These are phyloP conservation scores for Nematodospora valgi DNA, from an alignment of 805 yeast species.

Conservation along the genomic window DNA sequence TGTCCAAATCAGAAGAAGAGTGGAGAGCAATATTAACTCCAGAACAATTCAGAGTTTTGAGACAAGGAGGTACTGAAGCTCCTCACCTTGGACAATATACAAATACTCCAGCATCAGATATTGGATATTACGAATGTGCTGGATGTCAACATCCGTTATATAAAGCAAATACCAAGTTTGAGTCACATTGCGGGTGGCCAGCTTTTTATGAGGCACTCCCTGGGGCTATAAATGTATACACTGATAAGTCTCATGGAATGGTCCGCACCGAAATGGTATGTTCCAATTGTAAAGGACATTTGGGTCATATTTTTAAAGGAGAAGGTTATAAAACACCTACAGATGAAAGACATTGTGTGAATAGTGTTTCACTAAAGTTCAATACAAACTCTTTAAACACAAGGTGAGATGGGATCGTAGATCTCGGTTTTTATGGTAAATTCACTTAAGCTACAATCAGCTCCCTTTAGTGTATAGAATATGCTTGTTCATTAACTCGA, in stretches of 20 bases:
- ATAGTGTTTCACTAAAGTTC: slow-evolving; percentile 77
- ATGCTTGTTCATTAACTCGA: no score
- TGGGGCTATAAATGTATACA: slow-evolving; percentile 60
- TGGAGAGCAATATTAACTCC: slow-evolving; percentile 82
- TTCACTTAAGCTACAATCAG: no score
- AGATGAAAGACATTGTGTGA: slow-evolving; percentile 92
- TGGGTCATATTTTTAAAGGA: slow-evolving; percentile 93
- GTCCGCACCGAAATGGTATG: slow-evolving; percentile 87
- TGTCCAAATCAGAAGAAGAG: slow-evolving; percentile 48
- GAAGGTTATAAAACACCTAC: slow-evolving; percentile 91
- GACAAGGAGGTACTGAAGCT: slow-evolving; percentile 71
- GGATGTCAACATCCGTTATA: slow-evolving; percentile 83
- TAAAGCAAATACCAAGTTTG: slow-evolving; percentile 75
- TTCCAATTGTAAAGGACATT: slow-evolving; percentile 83
- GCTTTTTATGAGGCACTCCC: slow-evolving; percentile 90
- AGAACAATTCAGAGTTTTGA: slow-evolving; percentile 71
- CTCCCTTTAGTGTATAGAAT: no score
- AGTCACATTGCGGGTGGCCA: slow-evolving; percentile 98
- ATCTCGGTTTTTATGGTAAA: no score
- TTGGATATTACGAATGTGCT: slow-evolving; percentile 78
- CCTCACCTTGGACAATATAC: slow-evolving; percentile 64
- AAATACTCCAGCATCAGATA: slow-evolving; percentile 43
- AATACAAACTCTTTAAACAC: slow-evolving; percentile 12
- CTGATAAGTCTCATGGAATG: slow-evolving; percentile 73
- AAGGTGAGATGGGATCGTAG: no score